Evolutionary conservation across 805 yeast species (phyloP).

Genomic region (Ogataea saltuana): DNA sequence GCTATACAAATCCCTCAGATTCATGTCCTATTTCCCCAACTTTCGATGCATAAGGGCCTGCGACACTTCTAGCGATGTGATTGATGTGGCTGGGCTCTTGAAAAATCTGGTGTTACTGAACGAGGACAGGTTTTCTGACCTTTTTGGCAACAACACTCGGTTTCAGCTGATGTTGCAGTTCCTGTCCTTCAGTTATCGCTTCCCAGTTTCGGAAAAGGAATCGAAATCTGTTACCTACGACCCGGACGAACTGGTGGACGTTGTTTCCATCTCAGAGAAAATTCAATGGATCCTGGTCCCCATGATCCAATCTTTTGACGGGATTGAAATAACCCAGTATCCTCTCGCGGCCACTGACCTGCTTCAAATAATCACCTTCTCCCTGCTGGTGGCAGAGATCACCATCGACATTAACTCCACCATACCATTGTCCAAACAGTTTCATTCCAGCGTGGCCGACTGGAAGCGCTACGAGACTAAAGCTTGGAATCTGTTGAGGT

Average conservation of each 20-base stretch:
- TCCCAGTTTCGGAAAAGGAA: slow-evolving; percentile 14
- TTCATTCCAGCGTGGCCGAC: slow-evolving; percentile 27
- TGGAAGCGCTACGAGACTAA: slow-evolving; percentile 46
- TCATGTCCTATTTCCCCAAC: slow-evolving; percentile 35
- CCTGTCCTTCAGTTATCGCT: slow-evolving; percentile 38
- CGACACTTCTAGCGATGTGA: slow-evolving; percentile 9
- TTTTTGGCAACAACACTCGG: slow-evolving; percentile 29
- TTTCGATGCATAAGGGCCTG: slow-evolving; percentile 9
- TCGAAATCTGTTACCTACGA: slow-evolving; percentile 6
- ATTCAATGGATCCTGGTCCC: slow-evolving; percentile 37
- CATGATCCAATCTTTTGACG: slow-evolving; percentile 45
- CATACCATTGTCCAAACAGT: slow-evolving; percentile 21
- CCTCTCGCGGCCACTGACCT: slow-evolving; percentile 43
- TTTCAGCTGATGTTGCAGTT: slow-evolving; percentile 49
- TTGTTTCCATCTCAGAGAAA: slow-evolving; percentile 24
- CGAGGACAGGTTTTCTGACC: slow-evolving; percentile 42
- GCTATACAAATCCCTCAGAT: slow-evolving; percentile 42
- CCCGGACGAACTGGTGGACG: slow-evolving; percentile 21
- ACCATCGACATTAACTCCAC: slow-evolving; percentile 19
- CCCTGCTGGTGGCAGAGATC: slow-evolving; percentile 45
- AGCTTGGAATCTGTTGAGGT: slow-evolving; percentile 48
- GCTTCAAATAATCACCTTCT: slow-evolving; percentile 47
- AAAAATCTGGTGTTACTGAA: slow-evolving; percentile 47
- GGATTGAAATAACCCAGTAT: slow-evolving; percentile 40
- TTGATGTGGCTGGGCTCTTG: slow-evolving; percentile 42